A percentile compares a stretch with the other conserved stretches of the same genome.
Conservation (phyloP, 202 grass and related monocot genomes). For the Zizania palustris region DNA sequence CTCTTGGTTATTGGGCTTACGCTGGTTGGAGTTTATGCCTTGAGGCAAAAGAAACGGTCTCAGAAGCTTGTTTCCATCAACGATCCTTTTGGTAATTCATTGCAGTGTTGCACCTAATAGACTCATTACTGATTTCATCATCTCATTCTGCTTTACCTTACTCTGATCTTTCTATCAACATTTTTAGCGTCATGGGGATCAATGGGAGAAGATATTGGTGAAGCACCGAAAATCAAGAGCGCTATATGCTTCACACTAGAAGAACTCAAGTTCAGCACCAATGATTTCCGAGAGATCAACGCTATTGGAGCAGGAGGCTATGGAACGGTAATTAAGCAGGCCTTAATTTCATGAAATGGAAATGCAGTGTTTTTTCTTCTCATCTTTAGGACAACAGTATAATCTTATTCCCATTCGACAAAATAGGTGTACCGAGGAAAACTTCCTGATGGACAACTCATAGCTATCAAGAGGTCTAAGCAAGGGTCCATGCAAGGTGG, state of each 20-base stretch:
- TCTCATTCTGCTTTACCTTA: slow-evolving; percentile 3
- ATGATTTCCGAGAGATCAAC: slow-evolving; percentile 71
- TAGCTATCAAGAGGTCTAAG: slow-evolving; percentile 86
- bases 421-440: slow-evolving; percentile 81
- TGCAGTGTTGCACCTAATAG: background rate
- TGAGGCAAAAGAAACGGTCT: slow-evolving; percentile 58
- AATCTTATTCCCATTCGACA: slow-evolving; percentile 19
- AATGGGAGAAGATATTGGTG: slow-evolving; percentile 60
- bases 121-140: background rate
- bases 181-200: slow-evolving; percentile 81
- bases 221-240: slow-evolving; percentile 63
- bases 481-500: slow-evolving; percentile 90
- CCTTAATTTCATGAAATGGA: background rate
- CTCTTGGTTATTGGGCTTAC: slow-evolving; percentile 48
- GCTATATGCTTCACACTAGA: slow-evolving; percentile 72
- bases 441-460: slow-evolving; percentile 60
- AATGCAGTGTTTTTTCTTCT: background rate
- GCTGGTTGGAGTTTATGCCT: slow-evolving; percentile 52
- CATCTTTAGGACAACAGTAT: slow-evolving; percentile 7
- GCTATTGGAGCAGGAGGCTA: slow-evolving; percentile 81
- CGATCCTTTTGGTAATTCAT: slow-evolving; percentile 80
- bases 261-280: slow-evolving; percentile 74
- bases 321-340: slow-evolving; percentile 63
- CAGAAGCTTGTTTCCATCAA: slow-evolving; percentile 50
- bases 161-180: background rate